These are phyloP conservation scores for Talaromyces piceae DNA, from an alignment of 2,329 filamentous ascomycete genomes.

Conservation along the genomic window DNA sequence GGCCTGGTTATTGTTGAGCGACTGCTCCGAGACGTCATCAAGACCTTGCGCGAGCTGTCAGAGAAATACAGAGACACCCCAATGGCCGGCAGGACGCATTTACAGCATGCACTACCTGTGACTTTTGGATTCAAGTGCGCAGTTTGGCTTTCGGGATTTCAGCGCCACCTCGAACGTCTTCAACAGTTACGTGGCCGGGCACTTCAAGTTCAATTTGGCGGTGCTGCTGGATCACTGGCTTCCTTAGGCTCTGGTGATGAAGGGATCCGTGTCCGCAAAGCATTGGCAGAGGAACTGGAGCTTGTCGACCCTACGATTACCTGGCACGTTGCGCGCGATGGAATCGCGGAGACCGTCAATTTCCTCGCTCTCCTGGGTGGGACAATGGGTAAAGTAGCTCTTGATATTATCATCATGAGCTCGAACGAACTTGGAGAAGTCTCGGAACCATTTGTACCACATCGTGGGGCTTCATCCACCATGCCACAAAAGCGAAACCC, in stretches of 20 bases:
- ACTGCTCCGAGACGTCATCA: constrained; percentile 38
- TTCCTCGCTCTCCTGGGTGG: constrained; percentile 49
- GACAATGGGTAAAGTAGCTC: constrained; percentile 48
- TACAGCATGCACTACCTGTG: constrained; percentile 51
- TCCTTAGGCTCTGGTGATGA: constrained; percentile 43
- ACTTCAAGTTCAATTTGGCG: constrained; percentile 50
- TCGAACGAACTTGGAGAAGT: constrained; percentile 51
- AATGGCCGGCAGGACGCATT: constrained; percentile 52
- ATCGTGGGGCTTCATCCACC: constrained; percentile 48
- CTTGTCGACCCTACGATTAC: constrained; percentile 47
- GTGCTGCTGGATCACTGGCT: constrained; percentile 49
- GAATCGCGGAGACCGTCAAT: constrained; percentile 47
- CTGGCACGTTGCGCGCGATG: constrained; percentile 52
- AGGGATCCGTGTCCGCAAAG: constrained; percentile 44
- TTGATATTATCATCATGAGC: constrained; percentile 52
- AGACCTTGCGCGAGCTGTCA: constrained; percentile 37
- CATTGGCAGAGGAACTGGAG: constrained; percentile 43
- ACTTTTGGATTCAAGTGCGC: constrained; percentile 54
- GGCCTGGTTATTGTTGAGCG: constrained; percentile 44
- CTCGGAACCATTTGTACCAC: constrained; percentile 49
- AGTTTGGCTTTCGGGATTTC: constrained; percentile 46
- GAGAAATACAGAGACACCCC: constrained; percentile 45
- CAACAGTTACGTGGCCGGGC: constrained; percentile 40
- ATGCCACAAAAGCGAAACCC: constrained; percentile 56
- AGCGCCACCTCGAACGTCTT: constrained; percentile 43